These are phyloP conservation scores for Penicillium argentinense DNA, from an alignment of 495 filamentous ascomycete species.

Conservation along the genomic window DNA sequence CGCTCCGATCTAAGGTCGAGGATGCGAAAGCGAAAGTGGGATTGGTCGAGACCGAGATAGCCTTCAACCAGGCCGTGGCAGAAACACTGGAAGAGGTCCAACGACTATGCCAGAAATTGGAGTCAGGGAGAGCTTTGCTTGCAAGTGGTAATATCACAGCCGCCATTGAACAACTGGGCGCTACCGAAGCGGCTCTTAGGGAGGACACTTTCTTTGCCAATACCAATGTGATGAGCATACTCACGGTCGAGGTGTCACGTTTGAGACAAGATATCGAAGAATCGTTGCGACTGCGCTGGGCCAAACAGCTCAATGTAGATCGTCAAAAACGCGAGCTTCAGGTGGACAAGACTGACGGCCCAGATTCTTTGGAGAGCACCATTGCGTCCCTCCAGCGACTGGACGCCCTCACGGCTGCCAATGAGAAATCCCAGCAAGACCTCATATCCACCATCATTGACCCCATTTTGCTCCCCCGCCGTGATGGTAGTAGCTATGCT, in stretches of 20 bases:
- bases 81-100: conserved; percentile 61
- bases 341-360: conserved; percentile 40
- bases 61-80: conserved; percentile 70
- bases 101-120: conserved; percentile 37
- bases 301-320: conserved; percentile 56
- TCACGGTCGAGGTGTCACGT: conserved; percentile 30
- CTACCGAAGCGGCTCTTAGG: conserved; percentile 45
- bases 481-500: conserved; percentile 27
- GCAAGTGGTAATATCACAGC: conserved; percentile 47
- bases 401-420: conserved; percentile 32
- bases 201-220: conserved; percentile 34
- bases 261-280: conserved; percentile 36
- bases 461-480: conserved; percentile 31
- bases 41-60: conserved; percentile 71
- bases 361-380: conserved; percentile 31
- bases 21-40: conserved; percentile 69
- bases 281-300: conserved; percentile 41
- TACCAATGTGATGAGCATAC: conserved; percentile 40
- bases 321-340: conserved; percentile 43
- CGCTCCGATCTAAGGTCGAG: conserved; percentile 56
- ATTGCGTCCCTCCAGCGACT: conserved; percentile 36
- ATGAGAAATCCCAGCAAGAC: conserved; percentile 36
- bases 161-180: conserved; percentile 58
- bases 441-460: conserved; percentile 32
- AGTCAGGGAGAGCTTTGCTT: conserved; percentile 49